Evolutionary conservation across 1,284 basidiomycete species (phyloP).

Genomic region (Anthracocystis walkeri): DNA sequence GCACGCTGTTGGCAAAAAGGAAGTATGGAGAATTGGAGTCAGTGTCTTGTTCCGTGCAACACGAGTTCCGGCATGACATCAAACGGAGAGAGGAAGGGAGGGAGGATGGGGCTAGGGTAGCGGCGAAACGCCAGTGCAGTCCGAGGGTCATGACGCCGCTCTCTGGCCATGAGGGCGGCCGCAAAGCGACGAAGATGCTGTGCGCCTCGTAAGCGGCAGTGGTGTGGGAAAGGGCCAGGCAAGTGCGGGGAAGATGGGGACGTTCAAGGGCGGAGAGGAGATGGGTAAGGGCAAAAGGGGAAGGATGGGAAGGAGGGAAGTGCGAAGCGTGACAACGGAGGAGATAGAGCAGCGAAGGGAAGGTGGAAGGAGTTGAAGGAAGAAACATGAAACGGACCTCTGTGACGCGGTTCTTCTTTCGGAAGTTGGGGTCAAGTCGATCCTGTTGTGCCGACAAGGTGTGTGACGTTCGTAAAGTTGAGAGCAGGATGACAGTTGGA

Average conservation of each 20-base stretch:
- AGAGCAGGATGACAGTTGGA: conserved; percentile 4
- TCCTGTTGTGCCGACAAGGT: conserved; percentile 26
- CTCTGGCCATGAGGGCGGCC: conserved; percentile 51
- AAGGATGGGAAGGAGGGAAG: conserved; percentile 2
- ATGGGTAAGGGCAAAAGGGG: background rate
- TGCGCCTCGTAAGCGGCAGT: conserved; percentile 16
- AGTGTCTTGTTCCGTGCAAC: conserved; percentile 9
- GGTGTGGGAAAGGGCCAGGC: background rate
- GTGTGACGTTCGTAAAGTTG: conserved; percentile 17
- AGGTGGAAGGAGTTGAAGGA: background rate
- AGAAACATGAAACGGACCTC: conserved; percentile 57
- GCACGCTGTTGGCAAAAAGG: conserved; percentile 77
- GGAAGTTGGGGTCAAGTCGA: conserved; percentile 62
- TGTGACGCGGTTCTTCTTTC: conserved; percentile 68
- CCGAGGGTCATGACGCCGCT: conserved; percentile 26
- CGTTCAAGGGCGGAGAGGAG: conserved; percentile 4
- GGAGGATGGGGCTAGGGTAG: conserved; percentile 20
- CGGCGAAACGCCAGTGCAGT: too few relatives aligned
- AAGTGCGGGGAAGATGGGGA: background rate
- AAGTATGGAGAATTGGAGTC: conserved; percentile 47
- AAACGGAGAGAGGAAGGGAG: background rate
- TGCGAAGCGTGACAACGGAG: background rate
- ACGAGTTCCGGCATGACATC: background rate
- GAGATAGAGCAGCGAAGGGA: background rate
- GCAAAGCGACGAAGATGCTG: conserved; percentile 37